Evolutionary conservation across 306 rosid species (phyloP).

Genomic region (Quercus glauca): DNA sequence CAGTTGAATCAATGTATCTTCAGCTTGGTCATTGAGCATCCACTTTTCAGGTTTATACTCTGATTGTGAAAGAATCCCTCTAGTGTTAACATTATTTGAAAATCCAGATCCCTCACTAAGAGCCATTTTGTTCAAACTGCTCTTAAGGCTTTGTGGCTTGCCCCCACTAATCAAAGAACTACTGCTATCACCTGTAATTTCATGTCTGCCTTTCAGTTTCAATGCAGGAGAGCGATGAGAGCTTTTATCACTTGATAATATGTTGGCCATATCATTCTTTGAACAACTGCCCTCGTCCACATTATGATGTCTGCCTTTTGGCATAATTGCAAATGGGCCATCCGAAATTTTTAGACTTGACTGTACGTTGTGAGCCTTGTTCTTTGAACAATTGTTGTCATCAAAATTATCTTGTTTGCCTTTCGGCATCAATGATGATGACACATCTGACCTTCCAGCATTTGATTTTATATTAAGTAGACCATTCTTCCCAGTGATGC

Average conservation of each 20-base stretch:
- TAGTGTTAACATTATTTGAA: constrained; percentile 41
- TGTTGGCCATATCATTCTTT: constrained; percentile 27
- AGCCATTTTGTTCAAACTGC: constrained; percentile 37
- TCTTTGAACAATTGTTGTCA: constrained; percentile 26
- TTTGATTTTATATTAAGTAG: constrained; percentile 24
- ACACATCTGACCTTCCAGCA: constrained; percentile 39
- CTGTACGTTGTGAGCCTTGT: constrained; percentile 15
- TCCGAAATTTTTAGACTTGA: constrained; percentile 32
- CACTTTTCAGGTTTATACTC: constrained; percentile 78
- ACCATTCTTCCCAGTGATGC: constrained; percentile 32
- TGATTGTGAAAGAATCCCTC: constrained; percentile 30
- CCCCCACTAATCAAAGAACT: constrained; percentile 43
- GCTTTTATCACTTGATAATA: constrained; percentile 40
- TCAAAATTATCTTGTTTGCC: constrained; percentile 25
- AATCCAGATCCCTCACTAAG: constrained; percentile 49
- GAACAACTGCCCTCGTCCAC: constrained; percentile 24
- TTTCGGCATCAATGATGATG: constrained; percentile 34
- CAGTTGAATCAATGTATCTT: constrained; percentile 72
- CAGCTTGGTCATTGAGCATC: constrained; percentile 87
- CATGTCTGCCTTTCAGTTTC: constrained; percentile 38
- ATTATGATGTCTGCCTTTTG: constrained; percentile 7
- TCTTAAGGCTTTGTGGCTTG: constrained; percentile 43
- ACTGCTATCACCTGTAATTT: constrained; percentile 29
- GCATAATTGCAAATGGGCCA: neutral
- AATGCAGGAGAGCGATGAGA: constrained; percentile 34